Base-by-base conservation (phyloP, 257 asterid genomes). In the Solanum tacnaense region DNA sequence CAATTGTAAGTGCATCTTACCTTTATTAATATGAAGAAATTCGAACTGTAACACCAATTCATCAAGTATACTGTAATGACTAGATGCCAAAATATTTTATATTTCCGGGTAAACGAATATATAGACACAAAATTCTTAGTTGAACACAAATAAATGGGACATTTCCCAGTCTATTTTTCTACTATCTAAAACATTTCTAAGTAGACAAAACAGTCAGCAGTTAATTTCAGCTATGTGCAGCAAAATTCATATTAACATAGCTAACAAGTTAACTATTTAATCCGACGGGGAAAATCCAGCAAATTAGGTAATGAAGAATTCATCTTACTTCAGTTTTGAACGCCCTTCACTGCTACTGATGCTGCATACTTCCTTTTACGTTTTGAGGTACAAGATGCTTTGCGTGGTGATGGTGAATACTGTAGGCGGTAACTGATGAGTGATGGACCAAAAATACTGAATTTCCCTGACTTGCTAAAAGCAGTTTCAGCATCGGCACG, bases 381-480 rank as follows among this genome's bases (percentile, higher is more conserved):
- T 89, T 90, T 90, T 23, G 92, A 79, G 84, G 91, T 56, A 38
- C 90, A 73, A 85, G 91, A 70, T 83, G 92, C 84, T 89, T 89
- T 90, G 27, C 88, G 71, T 34, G 90, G 90, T 41, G 86, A n/a
- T 36, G 92, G 89, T n/a, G 52, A 88, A 83, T 91, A 93, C 35
- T 89, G 74, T 52, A 95, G 98, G 86, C 92, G 90, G 84, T 95
- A 95, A 79, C 98, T 93, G 86, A 92, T 49, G 35, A 96, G 99
- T 4, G 98, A 89, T 18, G 93, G 94, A 46, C 99, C 98, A 86
- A 95, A 95, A 21, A 90, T 91, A 83, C 93, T 91, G 35, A 90
- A 95, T 86, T 95, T 95, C 84, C 98, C 97, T 2, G 95, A 82
- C 71, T 93, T 92, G 91, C 97, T 95, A 86, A 91, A 95, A 84